Percentiles rank a stretch among this genome's conserved stretches.
Conservation (phyloP, 139 green algal genomes). For the Astrephomene gubernaculifera region DNA sequence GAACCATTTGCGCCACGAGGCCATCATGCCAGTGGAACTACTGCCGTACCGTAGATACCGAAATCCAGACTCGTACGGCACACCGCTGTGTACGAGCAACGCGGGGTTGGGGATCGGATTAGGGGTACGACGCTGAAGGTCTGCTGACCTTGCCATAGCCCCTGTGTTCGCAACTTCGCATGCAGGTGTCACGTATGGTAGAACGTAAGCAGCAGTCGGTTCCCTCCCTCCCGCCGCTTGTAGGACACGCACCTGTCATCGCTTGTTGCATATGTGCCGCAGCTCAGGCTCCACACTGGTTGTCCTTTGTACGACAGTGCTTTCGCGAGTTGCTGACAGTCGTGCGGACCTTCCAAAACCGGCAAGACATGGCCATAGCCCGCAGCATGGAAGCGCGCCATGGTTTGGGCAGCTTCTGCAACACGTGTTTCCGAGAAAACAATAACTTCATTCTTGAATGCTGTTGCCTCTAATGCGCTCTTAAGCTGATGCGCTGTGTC, state of each 20-base stretch:
- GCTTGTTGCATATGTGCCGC: not conserved
- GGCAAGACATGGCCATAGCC: slow-evolving; percentile 6
- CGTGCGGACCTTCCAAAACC: not conserved
- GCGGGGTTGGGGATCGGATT: too few relatives aligned
- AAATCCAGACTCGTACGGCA: not conserved
- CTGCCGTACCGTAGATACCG: not conserved
- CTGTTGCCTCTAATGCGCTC: not conserved
- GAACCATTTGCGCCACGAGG: slow-evolving; percentile 33
- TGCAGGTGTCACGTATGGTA: too few relatives aligned
- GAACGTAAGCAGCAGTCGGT: too few relatives aligned
- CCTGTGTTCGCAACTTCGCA: too few relatives aligned
- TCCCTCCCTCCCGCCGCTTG: not conserved
- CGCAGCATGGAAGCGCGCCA: not conserved
- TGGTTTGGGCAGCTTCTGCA: not conserved
- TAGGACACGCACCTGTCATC: not conserved
- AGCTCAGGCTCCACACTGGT: not conserved
- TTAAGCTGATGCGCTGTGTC: not conserved
- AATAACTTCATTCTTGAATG: slow-evolving; percentile 5
- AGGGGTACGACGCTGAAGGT: too few relatives aligned
- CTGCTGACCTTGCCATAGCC: too few relatives aligned
- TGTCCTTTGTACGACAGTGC: not conserved
- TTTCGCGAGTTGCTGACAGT: not conserved
- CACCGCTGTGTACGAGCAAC: too few relatives aligned
- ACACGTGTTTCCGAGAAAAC: not conserved
- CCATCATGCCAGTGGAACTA: slow-evolving; percentile 2